Base-by-base conservation (phyloP, 1,139 yeast genomes). In the Taphrina flavorubra region DNA sequence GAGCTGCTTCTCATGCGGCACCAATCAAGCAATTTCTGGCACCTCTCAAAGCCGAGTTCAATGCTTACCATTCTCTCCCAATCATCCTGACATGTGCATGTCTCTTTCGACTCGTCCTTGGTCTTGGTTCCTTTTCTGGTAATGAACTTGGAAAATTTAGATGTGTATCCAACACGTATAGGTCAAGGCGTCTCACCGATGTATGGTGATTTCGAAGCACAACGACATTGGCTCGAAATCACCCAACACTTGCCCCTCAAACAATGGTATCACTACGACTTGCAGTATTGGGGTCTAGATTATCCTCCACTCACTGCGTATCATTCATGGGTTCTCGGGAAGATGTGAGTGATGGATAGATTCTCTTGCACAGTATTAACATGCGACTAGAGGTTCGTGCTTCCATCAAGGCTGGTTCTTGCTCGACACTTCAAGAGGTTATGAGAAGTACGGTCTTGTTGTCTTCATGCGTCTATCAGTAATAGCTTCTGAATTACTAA, bases 161-260 rank as follows among this genome's bases (percentile, higher is more conserved):
- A 42, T n/a, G 25, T 31, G 49, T 14, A 10, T 20, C 16, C 18
- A 25, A 10, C 34, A 11, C 25, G 18, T 37, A n/a, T 44, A 72
- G 74, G 74, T 10, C 59, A 55, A 16, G 79, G 81, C 10, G 80
- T 81, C 3, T 86, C 88, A 14, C 98, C 98, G 7, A 85, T 90
- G 85, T 87, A 82, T 80, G 99, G 99, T 3, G 99, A 94, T 77
- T 94, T 94, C 76, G 99, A 95, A 78, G 98, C 99, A 0, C 99
- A 95, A 77, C 83, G 99, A 73, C 99, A 94, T 77, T 94, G 99
- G 99, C 84, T 94, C 86, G 99, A 95, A 77, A 81, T 94, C 70
- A 92, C 99, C 0, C 86, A 83, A 56, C 85, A 87, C 73, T 77
- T 92, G 67, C 96, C 97, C 0, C 78, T 90, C 1, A 78, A 81